These are phyloP conservation scores for Salix brachista DNA, from an alignment of 345 rosid genomes.

Conservation along the genomic window DNA sequence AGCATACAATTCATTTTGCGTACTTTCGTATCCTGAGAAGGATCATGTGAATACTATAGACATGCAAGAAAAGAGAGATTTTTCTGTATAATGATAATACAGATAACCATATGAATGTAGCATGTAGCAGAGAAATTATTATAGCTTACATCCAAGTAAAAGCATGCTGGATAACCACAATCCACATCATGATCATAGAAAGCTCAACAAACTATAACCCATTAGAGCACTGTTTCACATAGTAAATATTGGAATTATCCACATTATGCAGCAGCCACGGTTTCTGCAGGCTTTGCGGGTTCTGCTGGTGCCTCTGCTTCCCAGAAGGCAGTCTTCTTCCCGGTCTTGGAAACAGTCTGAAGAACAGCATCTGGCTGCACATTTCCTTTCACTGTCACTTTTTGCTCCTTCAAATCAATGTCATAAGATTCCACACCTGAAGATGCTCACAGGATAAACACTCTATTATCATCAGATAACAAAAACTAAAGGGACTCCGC, in stretches of 20 bases:
- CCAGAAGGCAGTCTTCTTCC: conserved; percentile 83
- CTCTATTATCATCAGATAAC: background rate
- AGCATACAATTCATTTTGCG: too few species aligned
- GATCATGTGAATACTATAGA: background rate
- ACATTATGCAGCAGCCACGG: conserved; percentile 33
- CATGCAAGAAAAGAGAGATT: background rate
- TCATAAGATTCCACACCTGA: conserved; percentile 80
- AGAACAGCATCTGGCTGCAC: conserved; percentile 76
- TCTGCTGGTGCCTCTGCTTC: conserved; percentile 48
- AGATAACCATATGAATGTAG: background rate
- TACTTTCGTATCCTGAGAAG: background rate
- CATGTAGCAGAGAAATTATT: background rate
- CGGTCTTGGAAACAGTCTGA: conserved; percentile 73
- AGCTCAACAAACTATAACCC: background rate
- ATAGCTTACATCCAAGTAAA: background rate
- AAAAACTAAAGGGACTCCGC: background rate
- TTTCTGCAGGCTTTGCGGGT: conserved; percentile 13
- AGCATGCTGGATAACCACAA: background rate
- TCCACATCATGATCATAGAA: background rate
- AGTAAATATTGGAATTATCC: background rate
- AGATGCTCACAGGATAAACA: background rate
- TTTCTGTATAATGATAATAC: conserved; percentile 1
- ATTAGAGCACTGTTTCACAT: background rate
- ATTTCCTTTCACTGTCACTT: conserved; percentile 80
- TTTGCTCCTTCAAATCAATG: conserved; percentile 70